Conservation (phyloP, 495 filamentous ascomycete species). For the Aspergillus biplanus region DNA sequence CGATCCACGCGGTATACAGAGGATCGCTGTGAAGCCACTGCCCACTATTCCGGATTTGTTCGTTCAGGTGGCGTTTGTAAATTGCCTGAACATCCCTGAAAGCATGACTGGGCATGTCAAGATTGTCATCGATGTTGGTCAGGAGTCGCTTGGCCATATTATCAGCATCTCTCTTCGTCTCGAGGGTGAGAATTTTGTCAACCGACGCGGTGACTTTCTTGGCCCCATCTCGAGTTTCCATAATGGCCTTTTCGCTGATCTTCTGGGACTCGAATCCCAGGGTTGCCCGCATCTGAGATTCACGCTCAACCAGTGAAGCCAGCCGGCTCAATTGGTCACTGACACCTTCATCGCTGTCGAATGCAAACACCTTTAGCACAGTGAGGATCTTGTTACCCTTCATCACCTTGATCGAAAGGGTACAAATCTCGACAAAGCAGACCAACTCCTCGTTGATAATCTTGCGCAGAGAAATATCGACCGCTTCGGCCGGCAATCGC, state of each 20-base stretch:
- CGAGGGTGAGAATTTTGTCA: background rate
- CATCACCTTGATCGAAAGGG: conserved; percentile 30
- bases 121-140: background rate
- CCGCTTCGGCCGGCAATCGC: conserved; percentile 27
- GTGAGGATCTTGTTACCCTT: conserved; percentile 31
- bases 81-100: background rate
- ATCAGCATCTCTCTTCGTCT: conserved; percentile 1
- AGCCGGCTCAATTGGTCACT: conserved; percentile 25
- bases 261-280: conserved; percentile 11
- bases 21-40: conserved; percentile 2
- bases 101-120: background rate
- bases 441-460: conserved; percentile 35
- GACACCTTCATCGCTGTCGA: conserved; percentile 31
- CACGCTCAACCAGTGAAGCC: conserved; percentile 18
- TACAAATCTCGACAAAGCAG: conserved; percentile 34
- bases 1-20: background rate
- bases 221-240: conserved; percentile 1
- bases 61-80: too few species aligned
- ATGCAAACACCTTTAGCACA: conserved; percentile 34
- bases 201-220: background rate
- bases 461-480: conserved; percentile 28
- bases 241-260: background rate
- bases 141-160: background rate
- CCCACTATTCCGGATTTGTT: background rate
- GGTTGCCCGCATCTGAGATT: conserved; percentile 7